Conservation (phyloP, 1,284 basidiomycete genomes). For the Apiotrichum montevideense region DNA sequence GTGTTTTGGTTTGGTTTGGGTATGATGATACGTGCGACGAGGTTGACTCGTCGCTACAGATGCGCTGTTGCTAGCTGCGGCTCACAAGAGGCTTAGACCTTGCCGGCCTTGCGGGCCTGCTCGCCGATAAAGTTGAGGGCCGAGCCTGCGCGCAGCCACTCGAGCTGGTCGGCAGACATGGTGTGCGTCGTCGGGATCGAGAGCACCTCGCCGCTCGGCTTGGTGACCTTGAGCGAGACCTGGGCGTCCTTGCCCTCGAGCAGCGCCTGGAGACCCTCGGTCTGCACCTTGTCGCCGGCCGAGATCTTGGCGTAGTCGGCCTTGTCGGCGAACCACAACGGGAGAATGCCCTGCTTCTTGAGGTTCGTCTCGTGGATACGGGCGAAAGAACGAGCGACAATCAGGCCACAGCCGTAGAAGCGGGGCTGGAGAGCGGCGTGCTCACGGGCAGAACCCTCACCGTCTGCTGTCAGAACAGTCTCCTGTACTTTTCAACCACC, state of each 20-base stretch:
- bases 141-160: constrained; percentile 78
- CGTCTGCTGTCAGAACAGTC: constrained; percentile 50
- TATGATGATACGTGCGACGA: no score
- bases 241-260: constrained; percentile 43
- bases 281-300: constrained; percentile 65
- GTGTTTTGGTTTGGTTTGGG: no score
- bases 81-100: not conserved
- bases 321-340: constrained; percentile 84
- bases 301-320: constrained; percentile 74
- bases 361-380: constrained; percentile 98
- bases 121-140: constrained; percentile 64
- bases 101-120: constrained; percentile 26
- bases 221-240: constrained; percentile 60
- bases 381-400: constrained; percentile 87
- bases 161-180: constrained; percentile 78
- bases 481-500: not conserved
- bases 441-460: constrained; percentile 80
- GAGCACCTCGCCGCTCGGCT: constrained; percentile 57
- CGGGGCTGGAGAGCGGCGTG: constrained; percentile 96
- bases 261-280: constrained; percentile 55
- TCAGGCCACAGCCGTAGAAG: constrained; percentile 82
- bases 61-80: no score
- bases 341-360: constrained; percentile 93
- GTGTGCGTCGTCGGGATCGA: constrained; percentile 75
- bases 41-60: no score